Base-by-base conservation (phyloP, 768 basidiomycete species). In the Mycena polygramma region DNA sequence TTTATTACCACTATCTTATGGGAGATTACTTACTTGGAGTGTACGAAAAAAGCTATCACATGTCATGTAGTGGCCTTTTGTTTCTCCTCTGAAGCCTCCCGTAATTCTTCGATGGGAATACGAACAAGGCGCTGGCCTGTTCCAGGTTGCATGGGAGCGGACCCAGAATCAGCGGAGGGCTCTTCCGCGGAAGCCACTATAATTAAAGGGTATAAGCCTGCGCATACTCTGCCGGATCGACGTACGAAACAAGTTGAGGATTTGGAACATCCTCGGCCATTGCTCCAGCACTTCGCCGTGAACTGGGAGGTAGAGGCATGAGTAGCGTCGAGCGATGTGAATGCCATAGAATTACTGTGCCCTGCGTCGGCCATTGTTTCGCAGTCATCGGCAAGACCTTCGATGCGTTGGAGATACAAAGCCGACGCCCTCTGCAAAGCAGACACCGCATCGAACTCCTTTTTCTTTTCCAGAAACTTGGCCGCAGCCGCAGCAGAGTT, bases 191-290 rank as follows among this genome's bases (percentile, higher is more conserved):
- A 83, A 49, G 87, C 83, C 62, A 92, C 91, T 92, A 51, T 19
- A 36, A 41, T 52, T 45, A 9, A 15, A 17, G 20, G 19, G 68
- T 36, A 1, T 59, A 35, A 14, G 61, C 51, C 39, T 10, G 52
- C 13, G 46, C 8, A 19, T 15, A 26, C 45, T 43, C 48, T 43
- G 59, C 17, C 36, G 30, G 30, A 52, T 52, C 36, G 11, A 84
- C 91, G 75, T 74, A 94, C 93, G 75, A 77, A 93, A 94, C 68
- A 90, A 82, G 66, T 81, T 87, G 57, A 94, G 81, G 61, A 93
- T 93, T 73, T 89, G 87, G 75, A 94, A 94, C 93, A 94, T 94
- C 77, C 88, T 89, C 13, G 92, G 91, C 93, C 92, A 94, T 70
- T 94, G 92, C 66, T 89, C 89, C 30, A 93, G 86, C 6, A 94